These are phyloP conservation scores for Oenanthe javanica DNA, from an alignment of 140 eudicot genomes.

Conservation along the genomic window DNA sequence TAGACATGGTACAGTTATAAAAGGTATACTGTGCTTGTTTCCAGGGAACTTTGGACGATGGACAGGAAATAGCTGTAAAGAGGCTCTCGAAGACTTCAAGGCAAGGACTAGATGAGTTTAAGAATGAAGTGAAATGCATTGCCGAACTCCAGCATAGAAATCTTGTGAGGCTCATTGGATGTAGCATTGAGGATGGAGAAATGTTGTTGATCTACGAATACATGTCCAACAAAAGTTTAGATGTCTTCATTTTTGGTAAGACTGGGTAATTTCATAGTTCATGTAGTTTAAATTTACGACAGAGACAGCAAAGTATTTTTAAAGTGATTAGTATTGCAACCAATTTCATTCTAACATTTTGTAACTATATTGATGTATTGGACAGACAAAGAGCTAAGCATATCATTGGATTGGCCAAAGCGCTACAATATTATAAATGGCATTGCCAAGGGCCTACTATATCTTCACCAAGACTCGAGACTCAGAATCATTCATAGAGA, in stretches of 20 bases:
- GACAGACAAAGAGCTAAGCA: slow-evolving; percentile 9
- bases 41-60: slow-evolving; percentile 4
- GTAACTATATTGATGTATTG: neutral
- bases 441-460: slow-evolving; percentile 5
- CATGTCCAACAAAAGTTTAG: slow-evolving; percentile 11
- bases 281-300: neutral
- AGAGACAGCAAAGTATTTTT: neutral
- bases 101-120: slow-evolving; percentile 10
- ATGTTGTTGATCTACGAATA: slow-evolving; percentile 7
- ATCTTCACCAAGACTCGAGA: slow-evolving; percentile 12
- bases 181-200: slow-evolving; percentile 9
- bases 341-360: neutral
- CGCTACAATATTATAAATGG: slow-evolving; percentile 8
- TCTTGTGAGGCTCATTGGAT: slow-evolving; percentile 18
- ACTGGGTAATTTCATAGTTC: neutral
- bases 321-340: neutral
- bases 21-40: neutral
- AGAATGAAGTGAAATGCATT: slow-evolving; percentile 28
- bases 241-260: slow-evolving; percentile 12
- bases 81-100: slow-evolving; percentile 7
- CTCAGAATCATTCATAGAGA: slow-evolving; percentile 11
- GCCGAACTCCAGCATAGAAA: slow-evolving; percentile 37
- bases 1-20: neutral
- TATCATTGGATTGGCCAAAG: neutral
- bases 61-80: slow-evolving; percentile 9